Evolutionary conservation across 2,329 filamentous ascomycete species (phyloP).

Genomic region (Trichophyton benhamiae): DNA sequence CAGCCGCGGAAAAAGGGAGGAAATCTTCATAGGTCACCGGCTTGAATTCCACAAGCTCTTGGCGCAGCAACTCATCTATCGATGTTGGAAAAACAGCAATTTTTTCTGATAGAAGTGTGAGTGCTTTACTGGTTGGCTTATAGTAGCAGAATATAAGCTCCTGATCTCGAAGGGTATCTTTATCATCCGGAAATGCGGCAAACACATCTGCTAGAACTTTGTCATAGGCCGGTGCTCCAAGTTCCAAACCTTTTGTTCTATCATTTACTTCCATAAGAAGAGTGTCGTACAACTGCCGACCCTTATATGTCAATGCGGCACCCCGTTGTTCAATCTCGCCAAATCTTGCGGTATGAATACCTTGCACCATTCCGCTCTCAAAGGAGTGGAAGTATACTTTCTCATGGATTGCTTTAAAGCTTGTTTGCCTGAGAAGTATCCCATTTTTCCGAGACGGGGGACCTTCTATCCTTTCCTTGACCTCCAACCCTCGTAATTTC

Average conservation of each 20-base stretch:
- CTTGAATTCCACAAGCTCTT: constrained; percentile 24
- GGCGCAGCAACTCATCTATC: constrained; percentile 24
- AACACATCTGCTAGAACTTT: constrained; percentile 22
- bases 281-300: constrained; percentile 37
- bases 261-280: constrained; percentile 21
- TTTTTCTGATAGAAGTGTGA: not conserved
- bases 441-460: constrained; percentile 35
- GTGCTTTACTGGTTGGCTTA: constrained; percentile 13
- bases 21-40: constrained; percentile 46
- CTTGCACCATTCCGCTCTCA: constrained; percentile 16
- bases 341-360: constrained; percentile 39
- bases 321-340: constrained; percentile 45
- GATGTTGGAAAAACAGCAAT: not conserved
- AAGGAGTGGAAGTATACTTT: constrained; percentile 29
- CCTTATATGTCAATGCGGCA: constrained; percentile 37
- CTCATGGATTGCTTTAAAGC: constrained; percentile 42
- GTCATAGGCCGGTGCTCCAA: constrained; percentile 14
- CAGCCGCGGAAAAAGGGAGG: constrained; percentile 41
- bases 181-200: constrained; percentile 32
- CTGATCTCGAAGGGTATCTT: constrained; percentile 25
- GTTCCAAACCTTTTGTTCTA: constrained; percentile 10
- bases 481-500: constrained; percentile 29
- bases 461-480: constrained; percentile 42
- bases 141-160: constrained; percentile 34
- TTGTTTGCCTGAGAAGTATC: constrained; percentile 43